Evolutionary conservation across 495 filamentous ascomycete genomes (phyloP).

Genomic region (Cercophora scortea): DNA sequence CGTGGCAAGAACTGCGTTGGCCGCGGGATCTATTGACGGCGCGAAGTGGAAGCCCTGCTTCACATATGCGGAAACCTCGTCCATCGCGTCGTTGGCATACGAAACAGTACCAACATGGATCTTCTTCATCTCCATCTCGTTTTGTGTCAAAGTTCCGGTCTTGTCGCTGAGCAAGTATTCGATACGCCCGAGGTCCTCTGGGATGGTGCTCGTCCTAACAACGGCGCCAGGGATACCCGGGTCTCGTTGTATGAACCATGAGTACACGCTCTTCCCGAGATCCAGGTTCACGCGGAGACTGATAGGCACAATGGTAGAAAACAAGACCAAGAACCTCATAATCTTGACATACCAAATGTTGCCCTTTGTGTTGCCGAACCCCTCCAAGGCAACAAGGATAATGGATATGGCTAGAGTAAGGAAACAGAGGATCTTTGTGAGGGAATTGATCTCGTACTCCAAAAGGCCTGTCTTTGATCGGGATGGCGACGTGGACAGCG

Average conservation of each 20-base stretch:
- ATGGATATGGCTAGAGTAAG: slow-evolving; percentile 82
- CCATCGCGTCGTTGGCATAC: slow-evolving; percentile 97
- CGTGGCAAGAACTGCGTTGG: slow-evolving; percentile 50
- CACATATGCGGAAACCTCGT: slow-evolving; percentile 83
- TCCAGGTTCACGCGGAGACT: slow-evolving; percentile 93
- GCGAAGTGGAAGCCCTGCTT: slow-evolving; percentile 65
- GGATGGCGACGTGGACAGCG: slow-evolving; percentile 83
- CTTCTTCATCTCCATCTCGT: slow-evolving; percentile 98
- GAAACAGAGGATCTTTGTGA: slow-evolving; percentile 94
- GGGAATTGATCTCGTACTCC: slow-evolving; percentile 92
- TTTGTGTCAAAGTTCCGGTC: slow-evolving; percentile 94
- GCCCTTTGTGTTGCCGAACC: slow-evolving; percentile 58
- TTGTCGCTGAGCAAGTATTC: slow-evolving; percentile 97
- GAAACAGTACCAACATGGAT: slow-evolving; percentile 97
- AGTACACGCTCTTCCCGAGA: slow-evolving; percentile 94
- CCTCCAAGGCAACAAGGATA: slow-evolving; percentile 79
- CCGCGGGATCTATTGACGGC: slow-evolving; percentile 21
- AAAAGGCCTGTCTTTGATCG: slow-evolving; percentile 88
- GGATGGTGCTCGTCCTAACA: slow-evolving; percentile 93
- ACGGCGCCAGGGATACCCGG: slow-evolving; percentile 83
- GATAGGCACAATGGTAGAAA: slow-evolving; percentile 97
- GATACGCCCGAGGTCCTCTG: slow-evolving; percentile 90
- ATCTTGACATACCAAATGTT: slow-evolving; percentile 88
- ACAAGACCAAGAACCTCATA: slow-evolving; percentile 93
- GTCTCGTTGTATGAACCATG: slow-evolving; percentile 89